Conservation (phyloP, 2,329 filamentous ascomycete species). For the Apiospora marii region DNA sequence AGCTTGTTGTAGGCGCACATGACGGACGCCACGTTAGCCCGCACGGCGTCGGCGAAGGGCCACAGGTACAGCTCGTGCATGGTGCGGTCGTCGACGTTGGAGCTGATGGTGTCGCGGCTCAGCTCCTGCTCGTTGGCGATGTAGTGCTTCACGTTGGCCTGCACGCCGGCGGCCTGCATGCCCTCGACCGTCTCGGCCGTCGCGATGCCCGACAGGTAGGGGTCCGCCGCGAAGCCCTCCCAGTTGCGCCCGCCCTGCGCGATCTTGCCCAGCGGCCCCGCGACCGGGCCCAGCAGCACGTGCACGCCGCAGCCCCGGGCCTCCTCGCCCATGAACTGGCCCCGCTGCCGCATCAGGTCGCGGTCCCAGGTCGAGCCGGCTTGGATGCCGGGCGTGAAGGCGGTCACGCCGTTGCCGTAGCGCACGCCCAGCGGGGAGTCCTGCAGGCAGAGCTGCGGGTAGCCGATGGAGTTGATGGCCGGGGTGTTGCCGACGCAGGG, state of each 20-base stretch:
- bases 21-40: slow-evolving; percentile 68
- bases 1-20: slow-evolving; percentile 81
- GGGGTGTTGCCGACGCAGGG: slow-evolving; percentile 72
- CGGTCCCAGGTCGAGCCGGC: slow-evolving; percentile 83
- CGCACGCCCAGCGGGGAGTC: slow-evolving; percentile 82
- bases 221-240: slow-evolving; percentile 84
- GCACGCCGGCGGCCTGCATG: slow-evolving; percentile 59
- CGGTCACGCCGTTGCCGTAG: slow-evolving; percentile 73
- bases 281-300: slow-evolving; percentile 76
- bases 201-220: slow-evolving; percentile 72
- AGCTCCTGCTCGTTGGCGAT: slow-evolving; percentile 75
- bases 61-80: slow-evolving; percentile 73
- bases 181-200: slow-evolving; percentile 68
- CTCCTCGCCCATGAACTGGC: slow-evolving; percentile 73
- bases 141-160: slow-evolving; percentile 66
- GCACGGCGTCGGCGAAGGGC: slow-evolving; percentile 74
- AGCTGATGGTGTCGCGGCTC: slow-evolving; percentile 60
- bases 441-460: slow-evolving; percentile 79
- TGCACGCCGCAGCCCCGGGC: slow-evolving; percentile 75
- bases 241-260: slow-evolving; percentile 80
- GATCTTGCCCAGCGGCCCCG: slow-evolving; percentile 78
- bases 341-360: slow-evolving; percentile 75
- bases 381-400: slow-evolving; percentile 82
- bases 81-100: slow-evolving; percentile 69
- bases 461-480: slow-evolving; percentile 63